A percentile compares a stretch with the other conserved stretches of the same genome.
Evolutionary conservation across 805 yeast species (phyloP).

Genomic region (Saccharomycodes ludwigii): DNA sequence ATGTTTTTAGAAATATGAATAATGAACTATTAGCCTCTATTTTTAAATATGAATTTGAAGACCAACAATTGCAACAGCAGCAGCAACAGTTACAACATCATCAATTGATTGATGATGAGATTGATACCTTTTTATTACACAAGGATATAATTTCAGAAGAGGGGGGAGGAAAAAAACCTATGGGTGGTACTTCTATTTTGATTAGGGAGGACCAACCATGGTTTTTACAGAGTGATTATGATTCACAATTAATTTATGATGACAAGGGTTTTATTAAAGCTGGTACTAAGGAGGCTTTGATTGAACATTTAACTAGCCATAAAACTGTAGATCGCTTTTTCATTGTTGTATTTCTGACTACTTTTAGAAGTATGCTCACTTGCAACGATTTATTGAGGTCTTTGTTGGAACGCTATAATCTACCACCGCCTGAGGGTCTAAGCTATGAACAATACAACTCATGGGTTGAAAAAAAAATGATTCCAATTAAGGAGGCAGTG

Average conservation of each 20-base stretch:
- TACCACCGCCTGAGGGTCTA: constrained; percentile 78
- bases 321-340: constrained; percentile 47
- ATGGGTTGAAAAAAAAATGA: constrained; percentile 64
- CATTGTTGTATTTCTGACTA: constrained; percentile 56
- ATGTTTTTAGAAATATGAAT: constrained; percentile 69
- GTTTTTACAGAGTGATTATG: constrained; percentile 61
- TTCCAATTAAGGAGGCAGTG: constrained; percentile 54
- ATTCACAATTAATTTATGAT: constrained; percentile 46
- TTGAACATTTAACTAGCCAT: constrained; percentile 74
- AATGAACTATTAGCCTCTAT: constrained; percentile 53
- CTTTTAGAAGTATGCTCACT: constrained; percentile 64
- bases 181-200: neutral
- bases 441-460: constrained; percentile 67
- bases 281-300: constrained; percentile 66
- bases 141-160: constrained; percentile 3
- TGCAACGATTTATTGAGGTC: constrained; percentile 48
- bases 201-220: constrained; percentile 42
- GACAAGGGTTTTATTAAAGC: constrained; percentile 67
- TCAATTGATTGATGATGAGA: neutral
- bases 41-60: constrained; percentile 35
- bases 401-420: constrained; percentile 51
- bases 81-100: neutral
- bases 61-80: constrained; percentile 4
- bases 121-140: neutral
- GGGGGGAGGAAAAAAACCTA: constrained; percentile 1